A percentile compares a stretch with the other conserved stretches of the same genome.
phyloP scores from a whole-genome alignment of 2,329 filamentous ascomycete species.

The Colletotrichum eleusines region DNA sequence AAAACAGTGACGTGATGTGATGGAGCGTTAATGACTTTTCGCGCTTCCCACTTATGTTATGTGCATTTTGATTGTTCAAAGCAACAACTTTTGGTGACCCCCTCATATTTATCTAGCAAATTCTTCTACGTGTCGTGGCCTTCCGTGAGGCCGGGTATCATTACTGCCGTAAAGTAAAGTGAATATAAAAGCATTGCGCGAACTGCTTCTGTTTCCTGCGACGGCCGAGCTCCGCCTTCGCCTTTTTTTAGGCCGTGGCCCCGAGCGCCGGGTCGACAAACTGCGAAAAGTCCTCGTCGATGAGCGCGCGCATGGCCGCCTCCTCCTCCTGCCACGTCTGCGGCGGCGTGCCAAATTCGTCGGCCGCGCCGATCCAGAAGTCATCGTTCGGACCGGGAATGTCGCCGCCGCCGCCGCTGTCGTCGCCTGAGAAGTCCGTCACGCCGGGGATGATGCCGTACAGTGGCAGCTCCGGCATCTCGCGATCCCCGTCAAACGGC shows the following conservation, averaged over 20 bases:
- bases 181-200: background rate
- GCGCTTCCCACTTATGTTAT: background rate
- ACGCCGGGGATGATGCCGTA: constrained; percentile 36
- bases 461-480: constrained; percentile 40
- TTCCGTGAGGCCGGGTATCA: constrained; percentile 37
- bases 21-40: background rate
- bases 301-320: constrained; percentile 57
- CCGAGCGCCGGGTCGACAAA: constrained; percentile 41
- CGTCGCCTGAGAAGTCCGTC: constrained; percentile 9
- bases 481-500: constrained; percentile 28
- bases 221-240: background rate
- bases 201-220: background rate
- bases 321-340: constrained; percentile 59
- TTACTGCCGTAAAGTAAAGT: constrained; percentile 19
- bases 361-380: constrained; percentile 50
- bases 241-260: constrained; percentile 14
- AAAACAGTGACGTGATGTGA: background rate
- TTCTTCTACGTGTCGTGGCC: constrained; percentile 20
- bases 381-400: constrained; percentile 35
- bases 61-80: constrained; percentile 1
- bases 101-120: constrained; percentile 14
- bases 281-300: constrained; percentile 41
- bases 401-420: background rate
- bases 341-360: constrained; percentile 47
- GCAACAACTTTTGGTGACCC: constrained; percentile 32